These are phyloP conservation scores for Massarina eburnea DNA, from an alignment of 2,329 filamentous ascomycete species.

Conservation along the genomic window DNA sequence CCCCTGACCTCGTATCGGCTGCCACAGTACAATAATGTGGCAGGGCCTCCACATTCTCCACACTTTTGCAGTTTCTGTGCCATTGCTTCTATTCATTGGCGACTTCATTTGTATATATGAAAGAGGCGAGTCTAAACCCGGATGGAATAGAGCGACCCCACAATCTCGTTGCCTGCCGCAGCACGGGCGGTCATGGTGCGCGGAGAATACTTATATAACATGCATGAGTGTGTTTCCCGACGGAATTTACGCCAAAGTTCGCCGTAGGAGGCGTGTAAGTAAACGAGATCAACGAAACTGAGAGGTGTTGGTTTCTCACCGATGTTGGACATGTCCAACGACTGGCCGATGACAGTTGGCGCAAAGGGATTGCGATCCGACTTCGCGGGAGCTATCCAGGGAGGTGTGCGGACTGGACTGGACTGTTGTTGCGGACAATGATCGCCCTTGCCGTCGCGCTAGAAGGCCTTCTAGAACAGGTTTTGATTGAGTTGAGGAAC, in stretches of 20 bases:
- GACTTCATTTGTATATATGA: constrained; percentile 30
- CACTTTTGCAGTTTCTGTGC: constrained; percentile 20
- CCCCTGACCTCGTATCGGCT: constrained; percentile 12
- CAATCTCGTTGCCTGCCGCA: constrained; percentile 15
- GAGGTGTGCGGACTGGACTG: constrained; percentile 6
- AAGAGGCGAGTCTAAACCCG: constrained; percentile 16
- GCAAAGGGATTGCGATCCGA: constrained; percentile 9
- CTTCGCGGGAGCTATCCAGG: constrained; percentile 14
- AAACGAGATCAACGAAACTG: neutral
- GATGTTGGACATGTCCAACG: neutral
- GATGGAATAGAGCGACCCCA: constrained; percentile 24
- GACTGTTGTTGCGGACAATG: constrained; percentile 13
- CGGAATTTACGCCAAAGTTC: constrained; percentile 1
- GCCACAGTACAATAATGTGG: constrained; percentile 15
- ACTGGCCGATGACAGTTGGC: neutral
- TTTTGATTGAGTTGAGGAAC: constrained; percentile 20
- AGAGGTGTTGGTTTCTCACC: neutral
- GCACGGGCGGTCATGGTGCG: constrained; percentile 18
- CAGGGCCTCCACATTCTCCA: constrained; percentile 32
- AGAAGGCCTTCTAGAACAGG: constrained; percentile 29
- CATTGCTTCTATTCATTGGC: constrained; percentile 7
- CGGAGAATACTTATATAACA: constrained; percentile 18
- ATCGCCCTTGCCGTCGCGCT: constrained; percentile 30
- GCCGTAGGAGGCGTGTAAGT: neutral
- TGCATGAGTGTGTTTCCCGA: constrained; percentile 1